phyloP scores from a whole-genome alignment of 179 eudicot genomes.

The Silene vulgaris region DNA sequence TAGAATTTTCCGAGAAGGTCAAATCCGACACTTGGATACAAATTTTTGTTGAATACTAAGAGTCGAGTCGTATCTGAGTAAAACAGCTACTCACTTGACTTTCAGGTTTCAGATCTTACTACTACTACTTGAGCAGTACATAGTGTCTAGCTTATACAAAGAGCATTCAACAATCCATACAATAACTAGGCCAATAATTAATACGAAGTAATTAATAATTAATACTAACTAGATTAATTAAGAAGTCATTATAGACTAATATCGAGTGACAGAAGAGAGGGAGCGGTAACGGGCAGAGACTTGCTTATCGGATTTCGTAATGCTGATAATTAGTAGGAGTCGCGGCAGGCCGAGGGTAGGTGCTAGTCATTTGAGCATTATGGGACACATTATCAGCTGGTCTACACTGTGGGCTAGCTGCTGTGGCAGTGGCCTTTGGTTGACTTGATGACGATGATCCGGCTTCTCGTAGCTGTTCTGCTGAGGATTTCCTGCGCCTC shows the following conservation, averaged over 20 bases:
- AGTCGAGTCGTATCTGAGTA: too few species aligned
- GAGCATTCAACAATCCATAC: neutral
- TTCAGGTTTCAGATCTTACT: too few species aligned
- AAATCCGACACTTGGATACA: too few species aligned
- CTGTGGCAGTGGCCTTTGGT: neutral
- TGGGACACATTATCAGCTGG: conserved; percentile 25
- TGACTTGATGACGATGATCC: conserved; percentile 20
- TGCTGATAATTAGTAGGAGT: conserved; percentile 20
- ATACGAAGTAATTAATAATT: neutral
- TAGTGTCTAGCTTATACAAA: neutral
- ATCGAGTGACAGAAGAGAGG: conserved; percentile 43
- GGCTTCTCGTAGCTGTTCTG: conserved; percentile 26
- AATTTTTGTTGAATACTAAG: too few species aligned
- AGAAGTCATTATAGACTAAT: neutral
- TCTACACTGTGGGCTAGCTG: conserved; percentile 22
- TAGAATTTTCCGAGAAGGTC: too few species aligned
- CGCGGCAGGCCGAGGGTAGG: neutral
- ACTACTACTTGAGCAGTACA: too few species aligned
- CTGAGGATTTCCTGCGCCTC: conserved; percentile 35
- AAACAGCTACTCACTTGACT: too few species aligned
- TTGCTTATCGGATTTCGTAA: conserved; percentile 28
- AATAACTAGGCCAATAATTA: neutral
- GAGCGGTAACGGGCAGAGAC: conserved; percentile 22
- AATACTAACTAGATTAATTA: neutral
- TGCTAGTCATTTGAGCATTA: conserved; percentile 19